These are phyloP conservation scores for Carnegiea gigantea DNA, from an alignment of 179 eudicot species.

Conservation along the genomic window DNA sequence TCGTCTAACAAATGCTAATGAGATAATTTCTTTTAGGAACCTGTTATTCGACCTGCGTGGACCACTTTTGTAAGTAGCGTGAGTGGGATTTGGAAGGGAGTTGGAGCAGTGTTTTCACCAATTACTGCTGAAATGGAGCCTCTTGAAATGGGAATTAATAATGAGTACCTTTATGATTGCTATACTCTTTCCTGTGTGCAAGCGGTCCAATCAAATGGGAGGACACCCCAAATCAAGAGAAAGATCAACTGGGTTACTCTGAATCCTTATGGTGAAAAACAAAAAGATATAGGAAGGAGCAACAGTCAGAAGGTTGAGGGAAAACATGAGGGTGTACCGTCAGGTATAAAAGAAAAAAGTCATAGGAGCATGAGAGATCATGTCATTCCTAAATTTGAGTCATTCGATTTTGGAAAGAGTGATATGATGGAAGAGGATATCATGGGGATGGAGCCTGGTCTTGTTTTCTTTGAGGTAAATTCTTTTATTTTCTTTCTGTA, in stretches of 20 bases:
- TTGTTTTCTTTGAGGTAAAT: constrained; percentile 93
- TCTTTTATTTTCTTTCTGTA: not conserved
- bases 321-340: constrained; percentile 25
- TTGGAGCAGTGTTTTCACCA: constrained; percentile 97
- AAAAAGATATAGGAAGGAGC: constrained; percentile 28
- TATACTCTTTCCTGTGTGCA: constrained; percentile 69
- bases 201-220: constrained; percentile 46
- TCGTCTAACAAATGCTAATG: not conserved
- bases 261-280: constrained; percentile 81
- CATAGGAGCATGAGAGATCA: constrained; percentile 29
- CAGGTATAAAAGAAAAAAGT: constrained; percentile 28
- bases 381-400: constrained; percentile 73
- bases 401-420: constrained; percentile 69
- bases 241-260: constrained; percentile 81
- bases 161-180: constrained; percentile 81
- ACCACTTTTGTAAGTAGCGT: constrained; percentile 91
- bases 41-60: constrained; percentile 91
- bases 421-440: constrained; percentile 97
- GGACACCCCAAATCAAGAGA: constrained; percentile 53
- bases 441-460: constrained; percentile 92
- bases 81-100: constrained; percentile 99
- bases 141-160: constrained; percentile 66
- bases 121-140: constrained; percentile 99
- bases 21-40: constrained; percentile 60
- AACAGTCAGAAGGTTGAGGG: constrained; percentile 28